phyloP scores from a whole-genome alignment of 176 grass and related monocot species.

The Eragrostis nindensis region DNA sequence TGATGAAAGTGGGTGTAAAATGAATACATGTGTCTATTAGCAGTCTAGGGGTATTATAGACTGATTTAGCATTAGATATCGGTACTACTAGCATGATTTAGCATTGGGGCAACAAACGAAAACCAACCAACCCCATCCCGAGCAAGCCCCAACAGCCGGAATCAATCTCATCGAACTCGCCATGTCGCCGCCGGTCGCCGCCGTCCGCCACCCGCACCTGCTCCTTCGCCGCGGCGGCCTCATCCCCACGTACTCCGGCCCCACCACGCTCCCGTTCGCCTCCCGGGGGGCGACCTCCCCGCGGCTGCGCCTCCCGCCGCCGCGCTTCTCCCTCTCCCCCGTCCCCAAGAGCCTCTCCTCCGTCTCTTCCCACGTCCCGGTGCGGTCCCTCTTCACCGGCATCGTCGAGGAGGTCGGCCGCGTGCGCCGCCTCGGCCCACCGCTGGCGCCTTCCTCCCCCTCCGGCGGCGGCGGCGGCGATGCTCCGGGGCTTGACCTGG shows the following conservation, averaged over 20 bases:
- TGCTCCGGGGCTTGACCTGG: constrained; percentile 58
- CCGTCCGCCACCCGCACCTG: constrained; percentile 14
- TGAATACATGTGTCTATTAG: no score
- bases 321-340: constrained; percentile 48
- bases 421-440: constrained; percentile 56
- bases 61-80: no score
- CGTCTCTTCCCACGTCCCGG: constrained; percentile 26
- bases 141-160: background rate
- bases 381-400: constrained; percentile 79
- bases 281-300: constrained; percentile 19
- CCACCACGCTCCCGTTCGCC: constrained; percentile 31
- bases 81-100: no score
- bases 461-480: constrained; percentile 19
- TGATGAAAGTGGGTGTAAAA: no score
- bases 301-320: constrained; percentile 33
- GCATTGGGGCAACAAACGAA: no score
- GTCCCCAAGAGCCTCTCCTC: constrained; percentile 49
- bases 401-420: constrained; percentile 89
- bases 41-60: no score
- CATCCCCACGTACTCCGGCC: background rate
- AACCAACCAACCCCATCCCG: background rate
- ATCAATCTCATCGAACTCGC: constrained; percentile 27
- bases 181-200: constrained; percentile 40
- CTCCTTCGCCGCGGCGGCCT: constrained; percentile 3
- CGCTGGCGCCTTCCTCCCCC: background rate